These are phyloP conservation scores for Podaxis pistillaris DNA, from an alignment of 768 basidiomycete genomes.

Conservation along the genomic window DNA sequence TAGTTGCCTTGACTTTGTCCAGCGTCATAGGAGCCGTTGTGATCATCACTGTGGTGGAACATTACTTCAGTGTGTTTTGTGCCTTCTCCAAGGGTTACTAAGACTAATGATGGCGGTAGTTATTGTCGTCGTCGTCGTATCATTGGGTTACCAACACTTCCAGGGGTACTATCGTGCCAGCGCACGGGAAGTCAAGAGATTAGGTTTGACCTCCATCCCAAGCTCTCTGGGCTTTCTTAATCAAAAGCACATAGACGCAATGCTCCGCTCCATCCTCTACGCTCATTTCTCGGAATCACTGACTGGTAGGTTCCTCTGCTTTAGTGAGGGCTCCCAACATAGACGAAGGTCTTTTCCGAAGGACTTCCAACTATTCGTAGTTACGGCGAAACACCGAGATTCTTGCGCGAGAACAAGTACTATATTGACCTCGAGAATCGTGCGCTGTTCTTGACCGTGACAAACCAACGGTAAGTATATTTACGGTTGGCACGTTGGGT, in stretches of 20 bases:
- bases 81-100: background rate
- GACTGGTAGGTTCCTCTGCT: constrained; percentile 35
- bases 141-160: constrained; percentile 62
- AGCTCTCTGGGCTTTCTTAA: background rate
- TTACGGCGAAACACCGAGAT: constrained; percentile 63
- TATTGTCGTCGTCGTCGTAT: constrained; percentile 50
- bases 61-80: constrained; percentile 53
- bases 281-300: constrained; percentile 78
- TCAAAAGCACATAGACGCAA: constrained; percentile 44
- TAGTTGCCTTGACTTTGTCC: constrained; percentile 50
- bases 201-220: constrained; percentile 25
- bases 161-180: constrained; percentile 69
- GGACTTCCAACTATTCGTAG: constrained; percentile 69
- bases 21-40: constrained; percentile 50
- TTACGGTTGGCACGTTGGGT: background rate
- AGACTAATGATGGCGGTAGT: constrained; percentile 32
- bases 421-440: constrained; percentile 76
- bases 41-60: constrained; percentile 56
- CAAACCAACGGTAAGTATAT: constrained; percentile 54
- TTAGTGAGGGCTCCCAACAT: background rate
- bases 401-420: constrained; percentile 60
- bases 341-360: constrained; percentile 12
- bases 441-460: constrained; percentile 61
- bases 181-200: constrained; percentile 67
- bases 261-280: constrained; percentile 73